A percentile compares a stretch with the other conserved stretches of the same genome.
Conservation (phyloP, 352 stramenopile genomes). For the Globisporangium emineosum region DNA sequence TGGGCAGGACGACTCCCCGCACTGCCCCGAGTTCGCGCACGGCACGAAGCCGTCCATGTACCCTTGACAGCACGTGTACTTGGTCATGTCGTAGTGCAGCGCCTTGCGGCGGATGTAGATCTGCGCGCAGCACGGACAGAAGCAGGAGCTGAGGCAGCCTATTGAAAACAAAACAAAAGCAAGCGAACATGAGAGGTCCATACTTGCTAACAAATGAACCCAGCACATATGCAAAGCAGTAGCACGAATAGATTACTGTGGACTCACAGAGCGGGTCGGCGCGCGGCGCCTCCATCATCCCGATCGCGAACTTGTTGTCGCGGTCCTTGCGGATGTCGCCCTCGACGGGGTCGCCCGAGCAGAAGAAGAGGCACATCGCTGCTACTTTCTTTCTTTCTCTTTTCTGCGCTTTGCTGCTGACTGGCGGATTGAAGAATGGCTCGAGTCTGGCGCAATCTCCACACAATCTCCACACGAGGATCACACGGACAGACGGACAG, state of each 20-base stretch:
- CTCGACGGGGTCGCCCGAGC: conserved; percentile 63
- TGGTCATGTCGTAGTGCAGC: conserved; percentile 89
- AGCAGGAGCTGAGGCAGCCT: conserved; percentile 65
- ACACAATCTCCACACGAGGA: too few species aligned
- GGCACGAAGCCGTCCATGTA: conserved; percentile 91
- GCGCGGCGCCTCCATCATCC: conserved; percentile 84
- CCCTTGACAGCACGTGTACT: conserved; percentile 92
- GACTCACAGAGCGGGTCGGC: conserved; percentile 84
- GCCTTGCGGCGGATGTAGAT: conserved; percentile 90
- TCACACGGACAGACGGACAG: background rate
- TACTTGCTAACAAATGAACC: too few species aligned
- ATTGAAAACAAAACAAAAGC: background rate
- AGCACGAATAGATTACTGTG: too few species aligned
- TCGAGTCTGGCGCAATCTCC: background rate
- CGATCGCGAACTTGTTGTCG: conserved; percentile 74
- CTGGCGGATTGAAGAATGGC: background rate
- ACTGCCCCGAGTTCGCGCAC: conserved; percentile 78
- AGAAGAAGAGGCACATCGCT: conserved; percentile 55
- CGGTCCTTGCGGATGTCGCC: conserved; percentile 71
- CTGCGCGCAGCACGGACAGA: conserved; percentile 89
- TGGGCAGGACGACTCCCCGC: conserved; percentile 85
- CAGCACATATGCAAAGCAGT: too few species aligned
- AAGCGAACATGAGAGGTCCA: too few species aligned
- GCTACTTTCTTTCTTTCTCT: background rate
- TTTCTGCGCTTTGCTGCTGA: background rate